Evolutionary conservation across 2,329 filamentous ascomycete genomes (phyloP), one percentile per base, ranked within the genome.

Genomic region (Aspergillus sp.): DNA sequence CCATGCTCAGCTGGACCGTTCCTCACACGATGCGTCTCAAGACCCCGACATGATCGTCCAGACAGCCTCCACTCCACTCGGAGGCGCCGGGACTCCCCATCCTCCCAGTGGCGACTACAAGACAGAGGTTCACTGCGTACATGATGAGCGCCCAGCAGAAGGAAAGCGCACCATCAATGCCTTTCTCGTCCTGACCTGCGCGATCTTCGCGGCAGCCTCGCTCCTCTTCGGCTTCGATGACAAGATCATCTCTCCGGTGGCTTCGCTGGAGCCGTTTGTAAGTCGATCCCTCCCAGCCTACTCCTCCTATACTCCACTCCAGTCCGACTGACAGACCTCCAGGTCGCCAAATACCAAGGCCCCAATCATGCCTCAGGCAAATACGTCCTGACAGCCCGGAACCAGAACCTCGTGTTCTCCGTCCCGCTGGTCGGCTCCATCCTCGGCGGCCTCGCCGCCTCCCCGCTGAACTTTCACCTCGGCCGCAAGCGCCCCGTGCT

Each of bases 401-500:
- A 73, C 38, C 68, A 70, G 26, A 63, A 69, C 47, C 53, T 73
- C 14, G 51, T 73, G 40, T 63, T 73, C 40, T 68, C 67, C 6
- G 56, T 72, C 4, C 70, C 69, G 9, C 61, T 73, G 17, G 65
- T 72, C 19, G 68, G 67, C 4, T 67, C 68, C 4, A 62, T 68
- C 17, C 16, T 70, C 13, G 68, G 68, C 20, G 65, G 65, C n/a
- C 49, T 70, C 10, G 36, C 64, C 9, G 68, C 68, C 2, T 65
- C 67, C 1, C 68, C 68, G 6, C 30, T 70, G 40, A 71, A 68
- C 55, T 69, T 60, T 45, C 57, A 59, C 45, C 53, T 67, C 22
- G 70, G 70, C 36, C 67, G 70, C 8, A 72, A 72, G 52, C 66
- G 63, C 60, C 63, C 69, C 11, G 54, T 73, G 16, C 47, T 73